phyloP scores from a whole-genome alignment of 805 yeast species.

The Kazachstania taianensis region DNA sequence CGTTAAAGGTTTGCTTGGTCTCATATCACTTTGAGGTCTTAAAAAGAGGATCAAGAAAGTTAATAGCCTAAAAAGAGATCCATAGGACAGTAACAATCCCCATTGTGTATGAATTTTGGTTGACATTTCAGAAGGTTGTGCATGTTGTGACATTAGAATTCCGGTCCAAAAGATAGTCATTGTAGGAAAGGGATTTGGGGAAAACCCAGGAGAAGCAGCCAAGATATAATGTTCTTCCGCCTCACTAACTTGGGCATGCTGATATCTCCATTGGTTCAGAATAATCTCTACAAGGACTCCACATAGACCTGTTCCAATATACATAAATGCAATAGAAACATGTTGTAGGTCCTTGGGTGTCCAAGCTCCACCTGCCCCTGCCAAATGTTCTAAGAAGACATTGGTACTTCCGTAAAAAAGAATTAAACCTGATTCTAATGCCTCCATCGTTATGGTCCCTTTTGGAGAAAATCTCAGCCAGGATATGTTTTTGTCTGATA shows the following conservation, averaged over 20 bases:
- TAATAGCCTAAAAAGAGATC: conserved; percentile 62
- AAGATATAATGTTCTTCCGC: conserved; percentile 8
- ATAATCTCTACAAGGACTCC: conserved; percentile 75
- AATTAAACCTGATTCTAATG: conserved; percentile 67
- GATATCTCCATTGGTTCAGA: conserved; percentile 50
- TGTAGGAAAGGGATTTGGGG: conserved; percentile 92
- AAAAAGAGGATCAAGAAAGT: conserved; percentile 51
- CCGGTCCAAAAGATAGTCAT: conserved; percentile 96
- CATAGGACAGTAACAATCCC: conserved; percentile 81
- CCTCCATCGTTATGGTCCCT: conserved; percentile 69
- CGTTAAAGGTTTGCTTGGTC: conserved; percentile 71
- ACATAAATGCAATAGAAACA: conserved; percentile 83
- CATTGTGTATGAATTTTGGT: conserved; percentile 82
- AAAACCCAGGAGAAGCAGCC: conserved; percentile 57
- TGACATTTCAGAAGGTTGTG: conserved; percentile 69
- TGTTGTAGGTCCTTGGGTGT: conserved; percentile 84
- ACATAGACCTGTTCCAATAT: conserved; percentile 83
- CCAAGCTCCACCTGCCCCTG: conserved; percentile 73
- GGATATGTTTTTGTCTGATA: conserved; percentile 9
- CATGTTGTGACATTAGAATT: conserved; percentile 86
- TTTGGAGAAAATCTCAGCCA: conserved; percentile 29
- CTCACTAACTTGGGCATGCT: conserved; percentile 11
- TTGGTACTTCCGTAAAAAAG: conserved; percentile 85
- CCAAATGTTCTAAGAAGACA: conserved; percentile 82
- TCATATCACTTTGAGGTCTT: conserved; percentile 26